Conservation (phyloP, 2,329 filamentous ascomycete species). For the Arthroderma sp. region DNA sequence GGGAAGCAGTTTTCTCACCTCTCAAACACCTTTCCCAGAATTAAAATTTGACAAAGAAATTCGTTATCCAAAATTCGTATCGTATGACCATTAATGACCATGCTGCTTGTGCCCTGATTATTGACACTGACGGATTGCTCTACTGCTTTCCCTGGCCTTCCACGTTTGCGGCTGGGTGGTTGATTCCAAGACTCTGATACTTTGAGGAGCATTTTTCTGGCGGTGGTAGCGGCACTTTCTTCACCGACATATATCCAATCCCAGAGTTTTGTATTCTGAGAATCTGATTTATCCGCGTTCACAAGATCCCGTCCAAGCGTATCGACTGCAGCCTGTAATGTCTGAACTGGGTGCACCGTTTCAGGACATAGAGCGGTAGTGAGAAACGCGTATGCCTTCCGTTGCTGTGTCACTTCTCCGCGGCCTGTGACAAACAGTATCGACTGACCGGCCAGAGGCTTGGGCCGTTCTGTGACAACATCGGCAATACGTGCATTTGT, state of each 20-base stretch:
- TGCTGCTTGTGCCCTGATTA: constrained; percentile 8
- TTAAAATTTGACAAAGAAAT: constrained; percentile 82
- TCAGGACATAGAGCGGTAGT: constrained; percentile 64
- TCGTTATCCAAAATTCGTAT: constrained; percentile 68
- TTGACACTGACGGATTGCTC: constrained; percentile 30
- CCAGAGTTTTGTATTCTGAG: constrained; percentile 32
- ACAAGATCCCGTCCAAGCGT: constrained; percentile 33
- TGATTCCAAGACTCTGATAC: neutral
- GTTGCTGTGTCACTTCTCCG: constrained; percentile 48
- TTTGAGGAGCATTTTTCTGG: constrained; percentile 23
- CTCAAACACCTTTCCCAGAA: constrained; percentile 66
- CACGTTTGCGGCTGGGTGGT: constrained; percentile 3
- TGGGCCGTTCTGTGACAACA: constrained; percentile 47
- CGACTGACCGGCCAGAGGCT: constrained; percentile 49
- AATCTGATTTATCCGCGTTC: neutral
- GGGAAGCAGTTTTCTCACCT: constrained; percentile 19
- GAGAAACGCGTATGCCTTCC: constrained; percentile 65
- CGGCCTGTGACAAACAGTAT: constrained; percentile 62
- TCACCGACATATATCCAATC: constrained; percentile 73
- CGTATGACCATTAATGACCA: constrained; percentile 33
- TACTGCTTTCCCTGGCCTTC: constrained; percentile 27
- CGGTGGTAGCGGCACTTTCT: constrained; percentile 40
- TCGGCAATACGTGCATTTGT: constrained; percentile 41
- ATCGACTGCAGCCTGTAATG: constrained; percentile 50
- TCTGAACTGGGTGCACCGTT: constrained; percentile 50